Evolutionary conservation across 352 stramenopile genomes (phyloP), one percentile per base, ranked within the genome.

Genomic region (Thraustotheca clavata): DNA sequence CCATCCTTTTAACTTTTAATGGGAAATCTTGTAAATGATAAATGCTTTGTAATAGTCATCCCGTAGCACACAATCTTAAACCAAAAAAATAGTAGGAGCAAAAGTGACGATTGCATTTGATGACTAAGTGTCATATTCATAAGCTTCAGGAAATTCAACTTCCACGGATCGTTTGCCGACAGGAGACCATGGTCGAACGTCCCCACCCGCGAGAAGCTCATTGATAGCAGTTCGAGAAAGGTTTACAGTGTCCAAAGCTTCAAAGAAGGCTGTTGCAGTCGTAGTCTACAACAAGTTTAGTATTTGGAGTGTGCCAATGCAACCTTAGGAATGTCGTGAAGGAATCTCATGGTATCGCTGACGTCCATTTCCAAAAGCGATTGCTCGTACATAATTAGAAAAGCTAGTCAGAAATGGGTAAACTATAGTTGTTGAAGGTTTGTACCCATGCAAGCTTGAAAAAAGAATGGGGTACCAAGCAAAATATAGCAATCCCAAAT

Each of bases 401-500:
- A 71, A 22, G 79, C 85, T 94, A 55, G 24, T 14, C 39, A 24
- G 46, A 36, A 40, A n/a, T 0, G 14, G 26, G 0, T 40, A 18
- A 4, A 16, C 33, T 39, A 33, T 20, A 31, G 38, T 20, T 14
- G 52, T 3, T 22, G 24, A n/a, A 29, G 8, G 22, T 29, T 34
- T 72, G 57, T 69, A 91, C 84, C 85, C 69, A 94, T 85, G 69
- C 81, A 90, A 6, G 83, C 83, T 52, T 92, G 85, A 63, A 94
- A 94, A 70, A 94, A 92, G 69, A 92, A 94, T 18, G 83, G 73
- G 41, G 85, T 88, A 35, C 85, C 83, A 14, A 91, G 41, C 29
- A 84, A 68, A 11, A 94, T 80, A 59, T 89, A 94, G 69, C 83
- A 86, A 68, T 94, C 85, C 85, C 83, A 92, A 5, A 94, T 63